Evolutionary conservation across 345 rosid genomes (phyloP), one percentile per base, ranked within the genome.

Genomic region (Durio zibethinus): DNA sequence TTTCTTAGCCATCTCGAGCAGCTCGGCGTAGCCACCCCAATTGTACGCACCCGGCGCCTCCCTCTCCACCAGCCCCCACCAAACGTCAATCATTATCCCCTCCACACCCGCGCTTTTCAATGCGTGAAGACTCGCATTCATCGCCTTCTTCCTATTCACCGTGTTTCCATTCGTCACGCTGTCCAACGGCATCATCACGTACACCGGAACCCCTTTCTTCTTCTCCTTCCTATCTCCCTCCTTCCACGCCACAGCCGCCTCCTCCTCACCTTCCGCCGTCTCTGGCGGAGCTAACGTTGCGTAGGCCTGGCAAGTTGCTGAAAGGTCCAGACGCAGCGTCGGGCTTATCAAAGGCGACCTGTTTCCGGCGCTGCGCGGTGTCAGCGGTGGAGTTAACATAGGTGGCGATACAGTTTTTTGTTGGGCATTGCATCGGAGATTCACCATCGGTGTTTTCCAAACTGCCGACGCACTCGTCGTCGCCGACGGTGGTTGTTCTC

Each of bases 41-140:
- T 93, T 91, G 77, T 96, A 96, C 65, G 74, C 72, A 27, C 98
- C 98, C 0, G 98, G 93, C 48, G 87, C 69, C 1, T 93, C 98
- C 56, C 88, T 90, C 91, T 96, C 99, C 78, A 96, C 99, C 83
- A 96, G 84, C 23, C 99, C 99, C 99, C 99, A 96, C 99, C 99
- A 96, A 47, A 96, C 99, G 76, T 96, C 99, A 69, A 96, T 87
- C 99, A 96, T 96, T 7, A 96, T 80, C 56, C 99, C 99, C 68
- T 93, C 97, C 68, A 92, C 99, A 29, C 99, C 98, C 18, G 98
- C 98, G 81, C 97, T 91, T 84, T 91, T 93, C 91, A 96, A 76
- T 83, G 99, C 99, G 81, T 89, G 92, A 47, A 96, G 79, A 79
- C 99, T 96, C 67, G 90, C 99, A 83, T 87, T 91, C 99, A 93